Evolutionary conservation across 2,329 filamentous ascomycete species (phyloP).

Genomic region (Colletotrichum euphorbiae): DNA sequence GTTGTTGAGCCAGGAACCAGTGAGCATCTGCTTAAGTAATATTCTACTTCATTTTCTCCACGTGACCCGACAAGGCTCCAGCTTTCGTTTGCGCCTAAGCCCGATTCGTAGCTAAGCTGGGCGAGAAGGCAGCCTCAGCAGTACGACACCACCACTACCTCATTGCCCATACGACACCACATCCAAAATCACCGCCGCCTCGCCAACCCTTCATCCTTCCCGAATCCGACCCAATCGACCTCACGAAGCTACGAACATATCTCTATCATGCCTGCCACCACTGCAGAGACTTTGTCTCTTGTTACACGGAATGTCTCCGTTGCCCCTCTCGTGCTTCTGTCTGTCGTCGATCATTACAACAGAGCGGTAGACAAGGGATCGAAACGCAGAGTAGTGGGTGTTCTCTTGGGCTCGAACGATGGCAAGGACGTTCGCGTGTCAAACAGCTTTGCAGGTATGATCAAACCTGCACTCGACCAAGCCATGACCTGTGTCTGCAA

Average conservation of each 20-base stretch:
- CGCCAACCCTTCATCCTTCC: slow-evolving; percentile 24
- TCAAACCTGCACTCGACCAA: slow-evolving; percentile 6
- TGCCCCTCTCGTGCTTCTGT: slow-evolving; percentile 96
- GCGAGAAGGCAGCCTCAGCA: slow-evolving; percentile 45
- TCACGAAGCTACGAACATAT: slow-evolving; percentile 34
- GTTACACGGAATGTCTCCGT: slow-evolving; percentile 96
- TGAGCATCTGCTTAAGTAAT: slow-evolving; percentile 6
- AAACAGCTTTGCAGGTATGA: slow-evolving; percentile 95
- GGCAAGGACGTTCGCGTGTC: slow-evolving; percentile 96
- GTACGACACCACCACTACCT: slow-evolving; percentile 41
- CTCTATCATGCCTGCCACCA: slow-evolving; percentile 88
- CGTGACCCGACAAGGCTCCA: slow-evolving; percentile 40
- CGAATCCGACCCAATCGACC: slow-evolving; percentile 37
- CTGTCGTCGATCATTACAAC: slow-evolving; percentile 98
- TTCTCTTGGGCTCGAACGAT: slow-evolving; percentile 94
- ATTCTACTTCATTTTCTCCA: neutral
- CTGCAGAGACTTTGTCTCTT: slow-evolving; percentile 94
- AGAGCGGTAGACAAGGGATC: slow-evolving; percentile 90
- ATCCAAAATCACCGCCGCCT: slow-evolving; percentile 21
- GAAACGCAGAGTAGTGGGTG: slow-evolving; percentile 88
- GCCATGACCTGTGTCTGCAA: slow-evolving; percentile 30
- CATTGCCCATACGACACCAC: slow-evolving; percentile 17
- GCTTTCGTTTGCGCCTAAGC: slow-evolving; percentile 39
- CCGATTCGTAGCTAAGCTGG: slow-evolving; percentile 40
- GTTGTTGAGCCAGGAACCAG: neutral